A percentile compares a stretch with the other conserved stretches of the same genome.
These are phyloP conservation scores for Diaporthe citrichinensis DNA, from an alignment of 2,329 filamentous ascomycete species.

Conservation along the genomic window DNA sequence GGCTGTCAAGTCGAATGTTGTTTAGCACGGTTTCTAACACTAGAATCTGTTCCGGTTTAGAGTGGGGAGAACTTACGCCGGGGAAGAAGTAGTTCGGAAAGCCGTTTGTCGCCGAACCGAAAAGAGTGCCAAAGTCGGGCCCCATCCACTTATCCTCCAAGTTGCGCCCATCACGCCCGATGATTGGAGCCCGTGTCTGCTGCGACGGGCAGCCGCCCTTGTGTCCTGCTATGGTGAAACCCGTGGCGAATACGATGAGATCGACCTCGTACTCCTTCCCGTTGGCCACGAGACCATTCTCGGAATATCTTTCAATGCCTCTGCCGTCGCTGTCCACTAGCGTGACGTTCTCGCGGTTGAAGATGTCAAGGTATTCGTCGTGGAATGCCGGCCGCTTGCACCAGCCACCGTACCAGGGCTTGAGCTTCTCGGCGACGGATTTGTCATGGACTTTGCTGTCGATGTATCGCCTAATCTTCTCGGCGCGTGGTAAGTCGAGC, in stretches of 20 bases:
- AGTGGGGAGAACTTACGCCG: background rate
- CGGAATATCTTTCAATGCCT: background rate
- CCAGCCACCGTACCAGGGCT: slow-evolving; percentile 18
- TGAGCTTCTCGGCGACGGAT: slow-evolving; percentile 7
- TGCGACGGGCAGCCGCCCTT: slow-evolving; percentile 19
- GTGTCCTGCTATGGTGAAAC: background rate
- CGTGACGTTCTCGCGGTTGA: background rate
- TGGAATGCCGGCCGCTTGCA: slow-evolving; percentile 23
- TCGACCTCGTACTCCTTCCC: background rate
- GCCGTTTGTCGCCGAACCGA: background rate
- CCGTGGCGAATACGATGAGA: slow-evolving; percentile 6
- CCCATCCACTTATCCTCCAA: slow-evolving; percentile 9
- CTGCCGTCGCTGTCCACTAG: background rate
- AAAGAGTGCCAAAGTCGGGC: background rate
- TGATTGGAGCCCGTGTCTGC: background rate
- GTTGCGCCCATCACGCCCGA: background rate
- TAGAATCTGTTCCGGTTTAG: too few relatives aligned
- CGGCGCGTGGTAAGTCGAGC: slow-evolving; percentile 1
- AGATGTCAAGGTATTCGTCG: slow-evolving; percentile 2
- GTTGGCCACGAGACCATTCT: background rate
- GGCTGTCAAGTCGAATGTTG: background rate
- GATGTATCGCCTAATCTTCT: background rate
- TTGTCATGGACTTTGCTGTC: background rate
- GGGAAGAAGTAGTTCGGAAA: background rate
- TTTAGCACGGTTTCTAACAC: background rate